Percentiles rank a stretch among this genome's conserved stretches.
phyloP scores from a whole-genome alignment of 768 basidiomycete species.

The Lentinula sp. region DNA sequence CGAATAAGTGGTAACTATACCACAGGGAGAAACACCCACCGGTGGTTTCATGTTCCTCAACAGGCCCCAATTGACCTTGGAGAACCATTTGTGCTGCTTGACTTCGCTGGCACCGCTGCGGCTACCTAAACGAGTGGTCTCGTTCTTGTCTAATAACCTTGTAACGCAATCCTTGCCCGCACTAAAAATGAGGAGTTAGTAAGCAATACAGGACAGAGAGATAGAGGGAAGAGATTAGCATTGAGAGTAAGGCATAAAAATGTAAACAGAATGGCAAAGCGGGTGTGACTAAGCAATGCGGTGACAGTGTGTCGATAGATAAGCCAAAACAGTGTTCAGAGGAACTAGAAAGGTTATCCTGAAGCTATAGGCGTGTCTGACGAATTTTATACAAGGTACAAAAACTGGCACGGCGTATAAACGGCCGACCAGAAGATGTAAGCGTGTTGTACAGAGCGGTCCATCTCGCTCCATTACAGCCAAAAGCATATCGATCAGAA shows the following conservation, averaged over 20 bases:
- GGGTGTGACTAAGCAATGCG: slow-evolving; percentile 3
- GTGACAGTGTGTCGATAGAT: not conserved
- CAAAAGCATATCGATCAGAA: slow-evolving; percentile 6
- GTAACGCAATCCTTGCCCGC: slow-evolving; percentile 84
- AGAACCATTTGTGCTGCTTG: slow-evolving; percentile 98
- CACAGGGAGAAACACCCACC: slow-evolving; percentile 41
- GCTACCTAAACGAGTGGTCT: slow-evolving; percentile 82
- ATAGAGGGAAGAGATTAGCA: slow-evolving; percentile 1
- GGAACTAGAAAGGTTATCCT: not conserved
- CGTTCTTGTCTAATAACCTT: slow-evolving; percentile 89
- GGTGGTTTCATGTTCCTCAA: slow-evolving; percentile 90
- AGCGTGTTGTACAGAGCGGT: not conserved
- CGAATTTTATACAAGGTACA: not conserved
- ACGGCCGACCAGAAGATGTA: not conserved
- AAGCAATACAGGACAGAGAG: not conserved
- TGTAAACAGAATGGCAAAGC: not conserved
- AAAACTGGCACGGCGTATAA: slow-evolving; percentile 2
- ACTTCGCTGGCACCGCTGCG: slow-evolving; percentile 96
- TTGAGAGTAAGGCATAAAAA: not conserved
- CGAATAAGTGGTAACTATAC: not conserved
- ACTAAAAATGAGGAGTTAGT: slow-evolving; percentile 29
- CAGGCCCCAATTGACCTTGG: slow-evolving; percentile 93
- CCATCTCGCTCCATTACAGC: not conserved
- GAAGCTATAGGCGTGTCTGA: not conserved
- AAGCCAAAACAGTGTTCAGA: not conserved